These are phyloP conservation scores for Juncus inflexus DNA, from an alignment of 176 grass and related monocot species.

Conservation along the genomic window DNA sequence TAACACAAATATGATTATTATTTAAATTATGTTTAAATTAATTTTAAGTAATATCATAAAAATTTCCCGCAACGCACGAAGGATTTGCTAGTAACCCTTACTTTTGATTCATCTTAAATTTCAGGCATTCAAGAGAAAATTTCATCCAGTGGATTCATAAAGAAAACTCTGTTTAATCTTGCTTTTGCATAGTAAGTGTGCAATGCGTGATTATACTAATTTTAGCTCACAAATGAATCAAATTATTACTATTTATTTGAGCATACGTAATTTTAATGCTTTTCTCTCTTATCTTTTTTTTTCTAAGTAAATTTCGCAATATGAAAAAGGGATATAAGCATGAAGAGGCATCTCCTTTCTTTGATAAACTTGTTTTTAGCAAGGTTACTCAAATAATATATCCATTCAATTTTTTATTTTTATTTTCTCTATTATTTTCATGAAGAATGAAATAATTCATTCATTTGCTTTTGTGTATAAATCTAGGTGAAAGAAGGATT, in stretches of 20 bases:
- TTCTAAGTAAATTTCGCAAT: slow-evolving; percentile 83
- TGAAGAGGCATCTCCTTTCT: slow-evolving; percentile 63
- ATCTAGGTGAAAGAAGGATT: slow-evolving; percentile 76
- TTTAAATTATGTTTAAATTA: no score
- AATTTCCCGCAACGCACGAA: no score
- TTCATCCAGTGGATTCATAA: slow-evolving; percentile 68
- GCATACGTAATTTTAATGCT: neutral
- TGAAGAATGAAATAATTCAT: neutral
- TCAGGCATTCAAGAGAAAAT: slow-evolving; percentile 82
- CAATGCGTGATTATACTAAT: neutral
- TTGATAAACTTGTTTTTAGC: slow-evolving; percentile 87
- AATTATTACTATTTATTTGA: slow-evolving; percentile 3
- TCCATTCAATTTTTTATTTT: neutral
- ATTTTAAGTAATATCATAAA: no score
- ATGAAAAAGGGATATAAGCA: slow-evolving; percentile 85
- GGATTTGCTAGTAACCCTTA: no score
- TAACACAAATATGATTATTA: no score
- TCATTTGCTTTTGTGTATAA: neutral
- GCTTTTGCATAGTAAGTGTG: slow-evolving; percentile 83
- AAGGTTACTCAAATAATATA: slow-evolving; percentile 42
- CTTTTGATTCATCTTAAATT: slow-evolving; percentile 15
- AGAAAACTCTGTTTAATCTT: slow-evolving; percentile 73
- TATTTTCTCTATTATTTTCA: slow-evolving; percentile 16
- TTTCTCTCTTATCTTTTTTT: neutral
- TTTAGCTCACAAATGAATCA: no score